Evolutionary conservation across 2,329 filamentous ascomycete species (phyloP), one percentile per base, ranked within the genome.

Genomic region (Cladosporium sphaerospermum): DNA sequence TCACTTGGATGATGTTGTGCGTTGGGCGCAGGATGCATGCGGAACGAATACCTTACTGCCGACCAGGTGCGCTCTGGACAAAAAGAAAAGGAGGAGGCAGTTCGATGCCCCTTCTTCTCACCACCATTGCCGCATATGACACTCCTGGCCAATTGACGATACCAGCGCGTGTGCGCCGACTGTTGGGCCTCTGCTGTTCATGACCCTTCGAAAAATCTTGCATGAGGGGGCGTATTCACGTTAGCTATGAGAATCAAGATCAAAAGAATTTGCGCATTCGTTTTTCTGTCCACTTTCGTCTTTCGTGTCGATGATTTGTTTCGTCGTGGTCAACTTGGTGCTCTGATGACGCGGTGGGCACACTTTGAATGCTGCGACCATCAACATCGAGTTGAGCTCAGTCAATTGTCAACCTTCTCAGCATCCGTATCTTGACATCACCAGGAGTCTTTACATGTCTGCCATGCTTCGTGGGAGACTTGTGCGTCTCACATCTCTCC

Each of bases 401-500:
- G 23, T 28, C 23, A 28, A 28, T 7, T 7, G 23, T 28, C 23
- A 28, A 5, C 1, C 23, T 28, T 28, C 23, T 28, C 23, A 28
- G 3, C 23, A 28, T 7, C 3, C 4, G 7, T 28, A 28, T 7
- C 23, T 28, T 3, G 23, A 28, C 23, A 28, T 28, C 1, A 5
- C 4, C 23, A 5, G 23, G 7, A 28, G 23, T 16, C 14, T 16
- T 16, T 16, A 16, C 14, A 16, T 3, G 23, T 28, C 23, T 28
- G 1, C 4, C 23, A 28, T 28, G 7, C 7, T 28, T 7, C 5
- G 5, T 28, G 4, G 3, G 5, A 28, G 23, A 28, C 23, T 28
- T 28, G 23, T 7, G 3, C 23, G 23, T 3, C 31, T 60, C 60
- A 97, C 90, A 97, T 95, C 78, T 97, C 90, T 31, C 93, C 93